Evolutionary conservation across 163 green algal genomes (phyloP).

Genomic region (Coccomyxa subellipsoidea): DNA sequence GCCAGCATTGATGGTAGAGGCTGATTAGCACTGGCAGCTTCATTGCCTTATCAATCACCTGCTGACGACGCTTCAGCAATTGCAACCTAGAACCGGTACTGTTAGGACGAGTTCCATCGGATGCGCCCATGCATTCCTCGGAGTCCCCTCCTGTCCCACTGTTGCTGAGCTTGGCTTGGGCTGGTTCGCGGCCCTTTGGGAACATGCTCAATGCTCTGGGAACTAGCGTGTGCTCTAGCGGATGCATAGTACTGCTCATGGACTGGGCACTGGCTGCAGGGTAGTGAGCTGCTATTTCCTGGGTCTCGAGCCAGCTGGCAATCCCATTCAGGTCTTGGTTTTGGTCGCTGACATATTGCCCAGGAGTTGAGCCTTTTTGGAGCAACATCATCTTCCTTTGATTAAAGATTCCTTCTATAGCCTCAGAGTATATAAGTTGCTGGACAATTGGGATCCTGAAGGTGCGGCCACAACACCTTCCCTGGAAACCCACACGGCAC

Average conservation of each 20-base stretch:
- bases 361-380: neutral
- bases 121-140: neutral
- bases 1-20: neutral
- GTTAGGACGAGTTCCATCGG: neutral
- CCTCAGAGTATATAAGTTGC: too few relatives aligned
- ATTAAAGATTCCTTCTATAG: neutral
- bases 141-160: neutral
- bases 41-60: neutral
- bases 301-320: neutral
- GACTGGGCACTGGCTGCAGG: neutral
- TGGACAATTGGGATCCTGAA: too few relatives aligned
- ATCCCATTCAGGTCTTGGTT: neutral
- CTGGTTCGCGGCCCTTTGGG: neutral
- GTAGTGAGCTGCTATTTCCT: neutral
- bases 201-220: neutral
- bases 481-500: too few relatives aligned
- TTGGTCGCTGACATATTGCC: neutral
- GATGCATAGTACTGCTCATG: neutral
- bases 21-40: neutral
- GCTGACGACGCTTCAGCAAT: neutral
- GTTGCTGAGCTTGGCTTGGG: neutral
- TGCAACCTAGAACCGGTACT: neutral
- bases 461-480: too few relatives aligned
- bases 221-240: neutral
- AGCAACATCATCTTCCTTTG: neutral